Evolutionary conservation across 805 yeast genomes (phyloP).

Genomic region (Metschnikowia orientalis): DNA sequence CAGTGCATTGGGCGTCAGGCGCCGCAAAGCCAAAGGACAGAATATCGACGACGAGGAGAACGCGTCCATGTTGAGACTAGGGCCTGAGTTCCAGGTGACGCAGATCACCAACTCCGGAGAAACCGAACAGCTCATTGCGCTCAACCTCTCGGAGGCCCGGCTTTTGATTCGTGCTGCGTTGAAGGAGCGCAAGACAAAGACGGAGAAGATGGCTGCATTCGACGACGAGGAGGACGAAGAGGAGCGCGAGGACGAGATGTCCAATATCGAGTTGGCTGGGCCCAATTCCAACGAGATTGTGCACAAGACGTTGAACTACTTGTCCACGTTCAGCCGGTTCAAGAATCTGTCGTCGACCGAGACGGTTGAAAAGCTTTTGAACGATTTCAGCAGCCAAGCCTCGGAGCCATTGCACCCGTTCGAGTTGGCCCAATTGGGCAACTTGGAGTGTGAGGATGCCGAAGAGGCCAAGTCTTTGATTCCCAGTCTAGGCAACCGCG

Average conservation of each 20-base stretch:
- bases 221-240: slow-evolving; percentile 35
- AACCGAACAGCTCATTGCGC: slow-evolving; percentile 70
- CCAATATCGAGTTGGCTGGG: slow-evolving; percentile 49
- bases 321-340: slow-evolving; percentile 82
- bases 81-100: slow-evolving; percentile 83
- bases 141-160: slow-evolving; percentile 87
- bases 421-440: slow-evolving; percentile 88
- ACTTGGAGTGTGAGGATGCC: slow-evolving; percentile 90
- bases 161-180: slow-evolving; percentile 86
- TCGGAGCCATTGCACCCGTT: slow-evolving; percentile 75
- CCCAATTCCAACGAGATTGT: slow-evolving; percentile 83
- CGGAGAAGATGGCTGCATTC: slow-evolving; percentile 24
- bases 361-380: slow-evolving; percentile 84
- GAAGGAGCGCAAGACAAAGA: slow-evolving; percentile 50
- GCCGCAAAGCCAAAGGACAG: slow-evolving; percentile 56
- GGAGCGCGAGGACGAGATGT: slow-evolving; percentile 42
- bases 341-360: slow-evolving; percentile 88
- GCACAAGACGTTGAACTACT: slow-evolving; percentile 85
- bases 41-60: slow-evolving; percentile 87
- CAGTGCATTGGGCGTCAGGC: slow-evolving; percentile 78
- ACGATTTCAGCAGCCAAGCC: slow-evolving; percentile 56
- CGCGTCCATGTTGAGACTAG: slow-evolving; percentile 79
- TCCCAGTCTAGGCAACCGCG: slow-evolving; percentile 80
- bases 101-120: slow-evolving; percentile 82
- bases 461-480: slow-evolving; percentile 94